Conservation (phyloP, 2,329 filamentous ascomycete species). For the Stagonosporopsis vannaccii region DNA sequence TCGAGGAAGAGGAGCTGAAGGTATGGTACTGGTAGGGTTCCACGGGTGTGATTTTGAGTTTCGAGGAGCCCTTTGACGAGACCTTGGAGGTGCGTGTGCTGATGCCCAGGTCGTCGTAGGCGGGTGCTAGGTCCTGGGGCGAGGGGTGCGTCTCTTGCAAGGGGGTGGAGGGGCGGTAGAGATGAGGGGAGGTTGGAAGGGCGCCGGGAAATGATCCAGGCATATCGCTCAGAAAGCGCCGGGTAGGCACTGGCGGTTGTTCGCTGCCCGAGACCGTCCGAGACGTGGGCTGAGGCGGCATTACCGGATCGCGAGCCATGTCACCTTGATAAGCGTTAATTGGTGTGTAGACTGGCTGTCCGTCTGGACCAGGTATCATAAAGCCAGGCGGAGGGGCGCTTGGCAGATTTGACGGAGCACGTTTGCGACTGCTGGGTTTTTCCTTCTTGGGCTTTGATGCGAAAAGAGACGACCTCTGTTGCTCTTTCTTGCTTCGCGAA, state of each 20-base stretch:
- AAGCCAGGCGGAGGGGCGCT: conserved; percentile 52
- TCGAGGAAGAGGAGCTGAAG: conserved; percentile 36
- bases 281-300: conserved; percentile 53
- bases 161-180: conserved; percentile 31
- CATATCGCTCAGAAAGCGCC: conserved; percentile 35
- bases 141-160: conserved; percentile 24
- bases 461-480: conserved; percentile 39
- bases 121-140: conserved; percentile 27
- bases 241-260: conserved; percentile 3
- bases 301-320: conserved; percentile 42
- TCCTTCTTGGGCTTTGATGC: conserved; percentile 41
- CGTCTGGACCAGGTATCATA: conserved; percentile 58
- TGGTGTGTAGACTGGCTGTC: conserved; percentile 55
- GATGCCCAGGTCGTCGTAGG: conserved; percentile 21
- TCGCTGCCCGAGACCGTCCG: conserved; percentile 49
- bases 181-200: conserved; percentile 38
- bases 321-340: conserved; percentile 51
- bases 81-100: conserved; percentile 28
- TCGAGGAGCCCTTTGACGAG: conserved; percentile 14
- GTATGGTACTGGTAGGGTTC: conserved; percentile 45
- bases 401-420: conserved; percentile 33
- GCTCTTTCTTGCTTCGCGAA: conserved; percentile 45
- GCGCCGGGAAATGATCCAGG: conserved; percentile 52
- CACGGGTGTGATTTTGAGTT: conserved; percentile 39
- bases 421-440: conserved; percentile 42